Base-by-base conservation (phyloP, 768 basidiomycete genomes). In the Phylloporus arenicola region DNA sequence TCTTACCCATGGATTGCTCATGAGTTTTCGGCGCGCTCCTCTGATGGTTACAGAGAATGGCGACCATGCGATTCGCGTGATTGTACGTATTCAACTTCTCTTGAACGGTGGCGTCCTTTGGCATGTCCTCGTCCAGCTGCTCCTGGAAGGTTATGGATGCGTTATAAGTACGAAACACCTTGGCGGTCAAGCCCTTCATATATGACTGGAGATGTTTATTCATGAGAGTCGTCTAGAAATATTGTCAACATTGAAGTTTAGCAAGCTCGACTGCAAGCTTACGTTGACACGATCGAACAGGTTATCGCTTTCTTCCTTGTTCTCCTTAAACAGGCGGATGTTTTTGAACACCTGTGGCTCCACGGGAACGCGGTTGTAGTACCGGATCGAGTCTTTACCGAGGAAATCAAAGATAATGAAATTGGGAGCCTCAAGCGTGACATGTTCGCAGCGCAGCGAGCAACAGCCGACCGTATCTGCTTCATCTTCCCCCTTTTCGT, bases 91-190 rank as follows among this genome's bases (percentile, higher is more conserved):
- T 92, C 43, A 98, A 76, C 72, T 96, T 97, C 74, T 99, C 95
- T 60, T 93, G 90, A n/a, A 91, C 74, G 3, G 88, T 84, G 1
- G 81, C 84, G 57, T 82, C 73, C 57, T 76, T 73, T 3, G 81
- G 83, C 8, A 79, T 86, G 47, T 81, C 80, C 54, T 83, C 77
- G 58, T 94, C 90, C 53, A 98, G 74, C 55, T 95, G 83, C 40
- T 88, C 76, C 65, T 98, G 92, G 75, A 98, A 96, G 2, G 95
- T 96, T 64, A 82, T 84, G 22, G 96, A 98, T 20, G 96, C 96
- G 63, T 99, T 99, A 74, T 89, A 99, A 45, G 96, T 99, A 92
- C 96, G 95, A 78, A 99, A 99, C 24, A 99, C 96, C 68, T 99
- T 99, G 51, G 96, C 96, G 0, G 96, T 95, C 24, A 99, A 78